A percentile compares a stretch with the other conserved stretches of the same genome.
These are phyloP conservation scores for Botryosphaeria agaves DNA, from an alignment of 2,329 filamentous ascomycete genomes.

Conservation along the genomic window DNA sequence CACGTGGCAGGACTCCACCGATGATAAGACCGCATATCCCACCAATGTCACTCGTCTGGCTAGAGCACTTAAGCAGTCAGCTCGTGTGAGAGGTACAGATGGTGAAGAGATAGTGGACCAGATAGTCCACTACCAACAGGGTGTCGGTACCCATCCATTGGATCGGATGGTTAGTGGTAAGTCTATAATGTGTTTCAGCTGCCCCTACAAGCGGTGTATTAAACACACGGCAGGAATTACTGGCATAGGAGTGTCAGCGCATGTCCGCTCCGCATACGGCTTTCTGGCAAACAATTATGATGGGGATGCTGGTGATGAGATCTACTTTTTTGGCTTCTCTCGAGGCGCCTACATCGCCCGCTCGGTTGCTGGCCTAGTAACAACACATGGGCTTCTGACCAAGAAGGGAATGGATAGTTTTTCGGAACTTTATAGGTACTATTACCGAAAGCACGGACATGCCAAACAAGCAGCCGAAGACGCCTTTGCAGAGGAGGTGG, in stretches of 20 bases:
- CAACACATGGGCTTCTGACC: conserved; percentile 24
- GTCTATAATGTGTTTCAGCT: too few relatives aligned
- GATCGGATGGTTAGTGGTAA: conserved; percentile 12
- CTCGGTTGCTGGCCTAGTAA: conserved; percentile 25
- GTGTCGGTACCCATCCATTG: conserved; percentile 15
- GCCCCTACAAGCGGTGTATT: too few relatives aligned
- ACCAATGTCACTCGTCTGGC: conserved; percentile 19
- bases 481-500: neutral
- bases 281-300: conserved; percentile 44
- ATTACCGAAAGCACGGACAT: neutral
- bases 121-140: conserved; percentile 21
- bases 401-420: conserved; percentile 4
- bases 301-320: conserved; percentile 21
- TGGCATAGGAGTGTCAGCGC: conserved; percentile 16
- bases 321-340: conserved; percentile 28
- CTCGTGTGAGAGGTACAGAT: conserved; percentile 7
- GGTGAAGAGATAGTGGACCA: conserved; percentile 16
- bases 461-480: neutral
- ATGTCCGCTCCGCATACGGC: conserved; percentile 44
- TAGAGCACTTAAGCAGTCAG: conserved; percentile 12
- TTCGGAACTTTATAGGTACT: neutral
- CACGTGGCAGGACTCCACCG: conserved; percentile 10
- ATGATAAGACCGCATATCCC: conserved; percentile 7
- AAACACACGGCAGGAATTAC: neutral
- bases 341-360: conserved; percentile 27